Evolutionary conservation across 225 moss, liverwort and hornwort species (phyloP), one percentile per base, ranked within the genome.

Genomic region (Bryum argenteum): DNA sequence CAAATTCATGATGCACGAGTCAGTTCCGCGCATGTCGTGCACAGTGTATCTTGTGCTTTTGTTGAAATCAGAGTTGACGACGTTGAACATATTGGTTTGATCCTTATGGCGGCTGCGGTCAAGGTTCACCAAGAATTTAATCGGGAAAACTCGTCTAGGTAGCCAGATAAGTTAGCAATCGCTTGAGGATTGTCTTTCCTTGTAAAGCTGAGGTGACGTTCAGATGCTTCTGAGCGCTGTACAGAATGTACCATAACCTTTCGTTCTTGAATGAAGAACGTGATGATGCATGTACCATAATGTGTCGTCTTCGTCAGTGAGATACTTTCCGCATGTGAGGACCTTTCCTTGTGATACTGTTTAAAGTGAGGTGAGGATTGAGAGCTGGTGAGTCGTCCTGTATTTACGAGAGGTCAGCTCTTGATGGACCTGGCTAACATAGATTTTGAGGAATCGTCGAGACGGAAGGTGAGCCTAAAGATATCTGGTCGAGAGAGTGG

Each of bases 221-320:
- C 23, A 45, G 18, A 13, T 14, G 15, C 58, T 71, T 63, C 48
- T 10, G 50, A 53, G 41, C 55, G 16, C 20, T 78, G 78, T 78
- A 62, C 20, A 78, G 44, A 18, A 8, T 78, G 78, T 73, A 73
- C 38, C 23, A 15, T 39, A 47, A 38, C 52, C 16, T 15, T 14
- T 47, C 5, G 14, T 47, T 47, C 15, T 3, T 73, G 61, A 54
- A 72, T 2, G 15, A 8, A 4, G 60, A 56, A 38, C 18, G 66
- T 43, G 43, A 56, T 8, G 11, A 19, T 65, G 71, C 72, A 61
- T 72, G 77, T 78, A 54, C 17, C 33, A 14, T 72, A 66, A 0
- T 33, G 33, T 33, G 5, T 6, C 33, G 28, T 59, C 21, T 41
- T 5, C 41, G 12, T 40, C 13, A 23, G 20, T 53, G 9, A 1